These are phyloP conservation scores for Salix brachista DNA, from an alignment of 345 rosid genomes.

Conservation along the genomic window DNA sequence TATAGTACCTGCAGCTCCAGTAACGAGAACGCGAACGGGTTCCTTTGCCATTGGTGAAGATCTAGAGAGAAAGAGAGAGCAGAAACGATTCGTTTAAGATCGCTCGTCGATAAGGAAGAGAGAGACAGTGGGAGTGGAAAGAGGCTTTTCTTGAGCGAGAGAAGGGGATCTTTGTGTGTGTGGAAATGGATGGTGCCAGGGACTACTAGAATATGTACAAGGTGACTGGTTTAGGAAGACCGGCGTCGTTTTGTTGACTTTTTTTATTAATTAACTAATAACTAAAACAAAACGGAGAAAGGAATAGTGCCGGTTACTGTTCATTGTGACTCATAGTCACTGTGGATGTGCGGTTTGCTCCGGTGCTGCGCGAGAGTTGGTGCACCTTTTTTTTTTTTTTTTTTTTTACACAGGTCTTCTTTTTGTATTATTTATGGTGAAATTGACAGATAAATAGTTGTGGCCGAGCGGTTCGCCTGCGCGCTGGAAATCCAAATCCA, in stretches of 20 bases:
- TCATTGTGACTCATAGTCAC: no score
- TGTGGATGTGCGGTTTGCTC: no score
- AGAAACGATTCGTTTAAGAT: neutral
- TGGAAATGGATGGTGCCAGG: neutral
- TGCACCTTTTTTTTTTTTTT: no score
- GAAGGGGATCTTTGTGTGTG: neutral
- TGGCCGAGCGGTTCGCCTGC: no score
- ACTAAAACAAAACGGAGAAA: no score
- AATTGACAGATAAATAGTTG: no score
- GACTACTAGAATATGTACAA: neutral
- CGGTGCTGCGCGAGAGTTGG: no score
- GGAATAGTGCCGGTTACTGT: no score
- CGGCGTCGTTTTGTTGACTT: neutral
- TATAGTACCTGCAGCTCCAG: slow-evolving; percentile 91
- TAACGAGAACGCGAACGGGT: slow-evolving; percentile 94
- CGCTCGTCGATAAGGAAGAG: neutral
- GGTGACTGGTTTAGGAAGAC: neutral
- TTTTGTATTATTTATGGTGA: no score
- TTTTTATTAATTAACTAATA: no score
- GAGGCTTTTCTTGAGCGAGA: neutral
- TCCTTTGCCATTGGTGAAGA: slow-evolving; percentile 73
- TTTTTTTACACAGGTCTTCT: no score
- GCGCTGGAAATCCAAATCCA: no score
- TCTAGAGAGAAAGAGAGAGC: neutral
- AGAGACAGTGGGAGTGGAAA: neutral